phyloP scores from a whole-genome alignment of 2,329 filamentous ascomycete genomes.

The Aaosphaeria arxii region DNA sequence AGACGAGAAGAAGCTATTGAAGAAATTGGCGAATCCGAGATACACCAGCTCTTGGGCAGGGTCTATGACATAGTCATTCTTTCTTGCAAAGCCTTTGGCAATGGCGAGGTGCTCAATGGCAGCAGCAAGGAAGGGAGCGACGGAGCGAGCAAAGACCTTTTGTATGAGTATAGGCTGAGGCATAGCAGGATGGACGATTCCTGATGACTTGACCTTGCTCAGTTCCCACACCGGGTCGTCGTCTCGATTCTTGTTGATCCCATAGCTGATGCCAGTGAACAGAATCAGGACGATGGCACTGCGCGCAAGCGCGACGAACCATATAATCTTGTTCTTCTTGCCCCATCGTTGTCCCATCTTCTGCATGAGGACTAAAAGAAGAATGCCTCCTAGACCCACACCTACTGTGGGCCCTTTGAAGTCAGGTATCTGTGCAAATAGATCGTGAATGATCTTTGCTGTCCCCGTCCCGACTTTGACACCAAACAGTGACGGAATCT shows the following conservation, averaged over 20 bases:
- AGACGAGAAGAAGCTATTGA: slow-evolving; percentile 63
- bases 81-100: slow-evolving; percentile 60
- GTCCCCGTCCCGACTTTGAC: slow-evolving; percentile 51
- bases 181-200: slow-evolving; percentile 51
- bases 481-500: slow-evolving; percentile 61
- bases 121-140: slow-evolving; percentile 61
- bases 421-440: slow-evolving; percentile 55
- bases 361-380: slow-evolving; percentile 56
- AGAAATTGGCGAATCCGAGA: slow-evolving; percentile 60
- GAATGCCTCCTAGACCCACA: slow-evolving; percentile 57
- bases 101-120: slow-evolving; percentile 64
- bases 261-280: slow-evolving; percentile 62
- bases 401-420: slow-evolving; percentile 59
- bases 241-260: slow-evolving; percentile 53
- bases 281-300: slow-evolving; percentile 60
- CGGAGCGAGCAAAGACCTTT: slow-evolving; percentile 53
- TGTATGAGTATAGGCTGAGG: slow-evolving; percentile 49
- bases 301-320: slow-evolving; percentile 58
- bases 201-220: slow-evolving; percentile 55
- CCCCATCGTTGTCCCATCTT: slow-evolving; percentile 59
- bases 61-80: slow-evolving; percentile 62
- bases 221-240: slow-evolving; percentile 56
- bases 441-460: slow-evolving; percentile 57
- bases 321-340: slow-evolving; percentile 55
- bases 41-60: slow-evolving; percentile 65